A percentile compares a stretch with the other conserved stretches of the same genome.
Conservation (phyloP, 257 asterid genomes). For the Solanum phureja region DNA sequence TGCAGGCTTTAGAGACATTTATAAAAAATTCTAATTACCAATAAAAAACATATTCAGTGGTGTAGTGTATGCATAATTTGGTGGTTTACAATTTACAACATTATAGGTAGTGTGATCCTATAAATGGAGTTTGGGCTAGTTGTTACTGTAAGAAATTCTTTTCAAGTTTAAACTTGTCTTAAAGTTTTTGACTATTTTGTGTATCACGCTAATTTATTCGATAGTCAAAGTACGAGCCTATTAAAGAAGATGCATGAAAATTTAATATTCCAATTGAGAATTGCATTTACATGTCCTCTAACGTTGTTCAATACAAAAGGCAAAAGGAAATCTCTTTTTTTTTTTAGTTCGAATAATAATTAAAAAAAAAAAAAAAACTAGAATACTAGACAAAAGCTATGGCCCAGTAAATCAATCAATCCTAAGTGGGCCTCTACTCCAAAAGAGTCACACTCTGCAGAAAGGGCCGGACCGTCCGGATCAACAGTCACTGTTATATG, state of each 20-base stretch:
- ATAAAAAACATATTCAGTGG: too few species aligned
- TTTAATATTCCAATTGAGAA: neutral
- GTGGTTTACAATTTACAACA: neutral
- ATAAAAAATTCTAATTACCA: too few species aligned
- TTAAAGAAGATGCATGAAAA: neutral
- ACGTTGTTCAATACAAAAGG: neutral
- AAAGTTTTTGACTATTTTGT: too few species aligned
- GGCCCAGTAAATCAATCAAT: constrained; percentile 19
- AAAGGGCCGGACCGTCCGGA: constrained; percentile 25
- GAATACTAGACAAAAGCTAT: neutral
- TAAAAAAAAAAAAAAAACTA: neutral
- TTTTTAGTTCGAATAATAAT: neutral
- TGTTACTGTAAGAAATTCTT: neutral
- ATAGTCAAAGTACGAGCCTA: too few species aligned
- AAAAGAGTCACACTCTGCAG: constrained; percentile 2
- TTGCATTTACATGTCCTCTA: constrained; percentile 1
- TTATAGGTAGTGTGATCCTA: neutral
- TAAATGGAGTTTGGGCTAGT: neutral
- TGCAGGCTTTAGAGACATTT: too few species aligned
- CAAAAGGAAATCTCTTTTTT: neutral
- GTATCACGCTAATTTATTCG: too few species aligned
- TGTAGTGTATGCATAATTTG: neutral
- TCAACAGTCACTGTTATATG: constrained; percentile 5
- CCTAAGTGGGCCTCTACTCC: constrained; percentile 7
- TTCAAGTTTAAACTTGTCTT: neutral